phyloP scores from a whole-genome alignment of 2,329 filamentous ascomycete species.

The Phialophora chinensis region DNA sequence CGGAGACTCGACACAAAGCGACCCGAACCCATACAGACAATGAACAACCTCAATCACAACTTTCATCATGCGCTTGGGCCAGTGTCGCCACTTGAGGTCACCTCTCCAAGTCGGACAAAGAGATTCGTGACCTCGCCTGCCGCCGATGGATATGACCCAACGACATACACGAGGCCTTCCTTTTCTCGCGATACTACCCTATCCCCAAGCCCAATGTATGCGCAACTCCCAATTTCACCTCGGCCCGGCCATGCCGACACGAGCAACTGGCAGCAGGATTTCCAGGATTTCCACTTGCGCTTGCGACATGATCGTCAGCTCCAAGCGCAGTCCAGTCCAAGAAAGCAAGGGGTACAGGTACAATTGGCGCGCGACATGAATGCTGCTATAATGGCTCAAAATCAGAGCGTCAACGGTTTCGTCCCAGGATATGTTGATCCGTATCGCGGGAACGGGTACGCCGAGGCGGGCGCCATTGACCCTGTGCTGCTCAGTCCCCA shows the following conservation, averaged over 20 bases:
- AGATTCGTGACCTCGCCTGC: slow-evolving; percentile 40
- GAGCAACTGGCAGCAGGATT: slow-evolving; percentile 58
- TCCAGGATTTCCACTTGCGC: slow-evolving; percentile 60
- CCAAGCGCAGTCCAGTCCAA: slow-evolving; percentile 55
- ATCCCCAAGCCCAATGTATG: slow-evolving; percentile 62
- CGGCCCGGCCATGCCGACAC: slow-evolving; percentile 51
- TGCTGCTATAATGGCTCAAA: slow-evolving; percentile 42
- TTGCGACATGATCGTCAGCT: slow-evolving; percentile 51
- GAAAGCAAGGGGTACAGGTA: slow-evolving; percentile 48
- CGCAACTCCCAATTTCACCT: slow-evolving; percentile 52
- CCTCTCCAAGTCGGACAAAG: slow-evolving; percentile 35
- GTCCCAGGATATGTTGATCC: slow-evolving; percentile 43
- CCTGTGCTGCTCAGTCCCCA: slow-evolving; percentile 21
- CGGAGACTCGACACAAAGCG: slow-evolving; percentile 34
- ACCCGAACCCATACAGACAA: slow-evolving; percentile 44
- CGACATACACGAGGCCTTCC: slow-evolving; percentile 16
- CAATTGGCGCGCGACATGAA: slow-evolving; percentile 42
- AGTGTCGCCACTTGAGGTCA: slow-evolving; percentile 24
- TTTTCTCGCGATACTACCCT: slow-evolving; percentile 46
- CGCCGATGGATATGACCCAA: slow-evolving; percentile 40
- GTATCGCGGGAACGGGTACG: slow-evolving; percentile 41
- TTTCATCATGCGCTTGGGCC: slow-evolving; percentile 38
- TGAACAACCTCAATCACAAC: slow-evolving; percentile 40
- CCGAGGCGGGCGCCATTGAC: slow-evolving; percentile 21
- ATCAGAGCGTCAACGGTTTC: slow-evolving; percentile 45